Evolutionary conservation across 2,329 filamentous ascomycete species (phyloP).

Genomic region (Fragosphaeria purpurea): DNA sequence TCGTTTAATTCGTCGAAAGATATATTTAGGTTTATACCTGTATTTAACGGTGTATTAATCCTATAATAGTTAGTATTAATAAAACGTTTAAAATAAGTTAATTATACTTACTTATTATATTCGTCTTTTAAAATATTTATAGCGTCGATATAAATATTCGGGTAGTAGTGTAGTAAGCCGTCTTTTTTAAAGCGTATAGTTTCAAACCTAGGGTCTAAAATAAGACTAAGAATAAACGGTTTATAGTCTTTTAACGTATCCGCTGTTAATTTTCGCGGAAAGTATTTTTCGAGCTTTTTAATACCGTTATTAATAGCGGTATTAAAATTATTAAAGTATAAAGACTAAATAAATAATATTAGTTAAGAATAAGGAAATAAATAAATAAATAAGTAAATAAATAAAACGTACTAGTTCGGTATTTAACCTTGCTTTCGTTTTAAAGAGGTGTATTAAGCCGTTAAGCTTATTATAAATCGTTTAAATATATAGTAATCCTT

Average conservation of each 20-base stretch:
- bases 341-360: not conserved
- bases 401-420: no score
- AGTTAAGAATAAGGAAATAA: not conserved
- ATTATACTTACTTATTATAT: not conserved
- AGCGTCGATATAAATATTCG: not conserved
- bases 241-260: no score
- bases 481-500: not conserved
- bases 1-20: not conserved
- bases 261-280: no score
- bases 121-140: not conserved
- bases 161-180: not conserved
- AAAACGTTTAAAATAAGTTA: not conserved
- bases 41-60: not conserved
- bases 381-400: no score
- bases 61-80: not conserved
- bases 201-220: slow-evolving; percentile 10
- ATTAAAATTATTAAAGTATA: not conserved
- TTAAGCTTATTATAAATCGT: not conserved
- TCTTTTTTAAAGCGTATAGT: no score
- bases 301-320: not conserved
- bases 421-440: no score
- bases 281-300: not conserved
- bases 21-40: not conserved
- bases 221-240: slow-evolving; percentile 11
- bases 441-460: not conserved